Evolutionary conservation across 768 basidiomycete species (phyloP).

Genomic region (Naganishia onofrii): DNA sequence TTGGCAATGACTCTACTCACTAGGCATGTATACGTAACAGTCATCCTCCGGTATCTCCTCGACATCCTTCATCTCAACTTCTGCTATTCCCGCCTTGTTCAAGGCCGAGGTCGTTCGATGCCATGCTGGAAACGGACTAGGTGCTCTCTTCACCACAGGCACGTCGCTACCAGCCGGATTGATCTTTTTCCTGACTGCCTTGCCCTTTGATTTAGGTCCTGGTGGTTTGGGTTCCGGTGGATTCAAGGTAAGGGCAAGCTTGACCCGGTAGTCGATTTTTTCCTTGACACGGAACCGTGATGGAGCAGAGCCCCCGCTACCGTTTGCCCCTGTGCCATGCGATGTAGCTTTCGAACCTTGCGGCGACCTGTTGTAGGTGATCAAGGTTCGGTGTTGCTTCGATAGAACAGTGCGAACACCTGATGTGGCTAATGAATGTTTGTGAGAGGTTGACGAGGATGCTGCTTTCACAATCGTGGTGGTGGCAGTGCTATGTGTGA

Average conservation of each 20-base stretch:
- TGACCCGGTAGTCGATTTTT: constrained; percentile 5
- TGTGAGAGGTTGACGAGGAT: not conserved
- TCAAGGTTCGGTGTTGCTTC: not conserved
- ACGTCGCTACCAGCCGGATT: not conserved
- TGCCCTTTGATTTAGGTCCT: not conserved
- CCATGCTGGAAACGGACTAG: constrained; percentile 23
- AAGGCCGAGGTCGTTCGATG: constrained; percentile 8
- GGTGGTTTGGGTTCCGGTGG: not conserved
- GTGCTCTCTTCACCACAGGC: not conserved
- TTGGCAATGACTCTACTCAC: not conserved
- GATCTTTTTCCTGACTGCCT: constrained; percentile 17
- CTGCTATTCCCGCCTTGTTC: not conserved
- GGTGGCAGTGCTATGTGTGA: not conserved
- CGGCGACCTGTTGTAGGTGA: not conserved
- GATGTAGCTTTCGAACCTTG: not conserved
- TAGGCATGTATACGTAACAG: constrained; percentile 10
- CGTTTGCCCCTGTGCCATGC: not conserved
- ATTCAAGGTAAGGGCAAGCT: not conserved
- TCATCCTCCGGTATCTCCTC: constrained; percentile 13
- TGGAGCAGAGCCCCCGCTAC: not conserved
- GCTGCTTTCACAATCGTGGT: not conserved
- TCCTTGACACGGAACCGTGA: constrained; percentile 8
- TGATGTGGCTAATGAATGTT: not conserved
- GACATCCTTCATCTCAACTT: constrained; percentile 8
- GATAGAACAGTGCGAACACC: not conserved